A percentile compares a stretch with the other conserved stretches of the same genome.
Conservation (phyloP, 2,329 filamentous ascomycete species). For the Endoconidiophora laricicola region DNA sequence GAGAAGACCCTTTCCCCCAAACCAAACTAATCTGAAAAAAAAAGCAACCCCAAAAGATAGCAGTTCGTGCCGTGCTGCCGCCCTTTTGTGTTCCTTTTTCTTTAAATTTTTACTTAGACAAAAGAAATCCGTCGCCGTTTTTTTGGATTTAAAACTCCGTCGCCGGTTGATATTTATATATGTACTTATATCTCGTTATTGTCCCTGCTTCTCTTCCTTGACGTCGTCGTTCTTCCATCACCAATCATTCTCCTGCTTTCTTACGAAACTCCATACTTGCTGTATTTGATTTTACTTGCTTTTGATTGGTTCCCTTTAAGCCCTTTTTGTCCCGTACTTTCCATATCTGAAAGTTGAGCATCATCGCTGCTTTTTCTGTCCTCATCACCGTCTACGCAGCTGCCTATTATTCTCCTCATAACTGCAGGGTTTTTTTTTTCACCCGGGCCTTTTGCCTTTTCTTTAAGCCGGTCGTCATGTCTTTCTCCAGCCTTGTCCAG, state of each 20-base stretch:
- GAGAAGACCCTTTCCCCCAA: too few relatives aligned
- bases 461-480: slow-evolving; percentile 30
- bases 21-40: too few relatives aligned
- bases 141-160: background rate
- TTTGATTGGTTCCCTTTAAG: background rate
- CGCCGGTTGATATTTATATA: background rate
- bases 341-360: background rate
- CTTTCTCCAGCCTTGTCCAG: slow-evolving; percentile 51
- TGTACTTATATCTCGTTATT: background rate
- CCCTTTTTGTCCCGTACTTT: background rate
- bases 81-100: background rate
- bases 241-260: background rate
- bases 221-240: background rate
- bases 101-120: background rate
- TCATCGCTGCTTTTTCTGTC: background rate
- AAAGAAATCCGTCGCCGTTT: background rate
- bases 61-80: too few relatives aligned
- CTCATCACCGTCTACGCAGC: too few relatives aligned
- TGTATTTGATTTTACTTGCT: background rate
- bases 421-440: background rate
- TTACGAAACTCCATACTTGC: background rate
- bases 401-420: background rate
- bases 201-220: background rate
- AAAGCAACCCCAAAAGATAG: too few relatives aligned
- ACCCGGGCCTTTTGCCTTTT: background rate